Evolutionary conservation across 257 asterid species (phyloP).

Genomic region (Rhazya stricta): DNA sequence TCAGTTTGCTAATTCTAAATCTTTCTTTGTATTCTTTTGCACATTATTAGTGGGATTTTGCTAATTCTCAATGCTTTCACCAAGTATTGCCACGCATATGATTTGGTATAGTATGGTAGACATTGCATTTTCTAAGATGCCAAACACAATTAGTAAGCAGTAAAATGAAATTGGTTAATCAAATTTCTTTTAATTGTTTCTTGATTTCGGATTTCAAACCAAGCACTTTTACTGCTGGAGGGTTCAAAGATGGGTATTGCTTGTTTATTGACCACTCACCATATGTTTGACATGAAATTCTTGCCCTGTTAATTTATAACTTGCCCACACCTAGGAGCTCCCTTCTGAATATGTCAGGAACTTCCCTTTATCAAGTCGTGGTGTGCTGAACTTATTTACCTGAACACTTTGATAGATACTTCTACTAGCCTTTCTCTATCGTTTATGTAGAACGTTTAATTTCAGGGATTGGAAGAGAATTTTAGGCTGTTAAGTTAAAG

Average conservation of each 20-base stretch:
- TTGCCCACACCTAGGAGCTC: not conserved
- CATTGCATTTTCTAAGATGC: not conserved
- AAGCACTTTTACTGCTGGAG: not conserved
- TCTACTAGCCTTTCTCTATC: not conserved
- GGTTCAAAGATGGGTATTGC: not conserved
- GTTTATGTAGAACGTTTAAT: not conserved
- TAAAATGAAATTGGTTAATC: not conserved
- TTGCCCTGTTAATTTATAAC: not conserved
- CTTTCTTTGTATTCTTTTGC: not conserved
- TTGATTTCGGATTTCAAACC: not conserved
- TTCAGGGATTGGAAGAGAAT: not conserved
- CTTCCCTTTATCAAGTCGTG: not conserved
- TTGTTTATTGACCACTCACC: not conserved
- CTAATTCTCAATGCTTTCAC: conserved; percentile 3
- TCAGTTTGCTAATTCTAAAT: conserved; percentile 36
- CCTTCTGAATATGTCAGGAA: not conserved
- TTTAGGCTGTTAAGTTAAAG: not conserved
- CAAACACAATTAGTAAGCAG: not conserved
- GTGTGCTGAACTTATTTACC: not conserved
- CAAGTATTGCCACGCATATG: not conserved
- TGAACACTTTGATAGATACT: not conserved
- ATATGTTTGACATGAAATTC: too few species aligned
- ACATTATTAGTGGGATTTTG: not conserved
- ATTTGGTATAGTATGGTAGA: not conserved
- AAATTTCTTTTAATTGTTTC: not conserved